Evolutionary conservation across 495 filamentous ascomycete genomes (phyloP).

Genomic region (Hyaloscypha finlandica): DNA sequence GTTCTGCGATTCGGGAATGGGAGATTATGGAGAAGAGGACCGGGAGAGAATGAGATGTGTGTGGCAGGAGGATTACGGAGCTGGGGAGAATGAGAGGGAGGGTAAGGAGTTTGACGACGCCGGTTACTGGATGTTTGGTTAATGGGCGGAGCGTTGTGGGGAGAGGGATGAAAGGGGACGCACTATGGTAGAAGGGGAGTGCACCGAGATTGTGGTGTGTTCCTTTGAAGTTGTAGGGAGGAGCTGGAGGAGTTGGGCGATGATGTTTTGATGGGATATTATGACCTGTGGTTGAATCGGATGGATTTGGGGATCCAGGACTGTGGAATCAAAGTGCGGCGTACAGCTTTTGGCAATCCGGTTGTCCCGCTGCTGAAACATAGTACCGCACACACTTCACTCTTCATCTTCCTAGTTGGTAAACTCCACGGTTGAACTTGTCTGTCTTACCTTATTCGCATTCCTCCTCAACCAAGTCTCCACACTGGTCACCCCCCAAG

Average conservation of each 20-base stretch:
- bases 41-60: not conserved
- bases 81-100: not conserved
- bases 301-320: conserved; percentile 52
- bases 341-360: conserved; percentile 40
- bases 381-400: conserved; percentile 56
- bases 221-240: conserved; percentile 37
- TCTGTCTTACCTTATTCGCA: not conserved
- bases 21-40: conserved; percentile 35
- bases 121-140: not conserved
- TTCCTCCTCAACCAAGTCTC: not conserved
- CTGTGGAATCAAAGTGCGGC: conserved; percentile 46
- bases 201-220: conserved; percentile 51
- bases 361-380: conserved; percentile 32
- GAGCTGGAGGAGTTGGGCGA: conserved; percentile 61
- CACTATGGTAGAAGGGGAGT: conserved; percentile 55
- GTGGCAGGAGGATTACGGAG: not conserved
- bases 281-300: conserved; percentile 48
- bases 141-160: not conserved
- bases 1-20: conserved; percentile 55
- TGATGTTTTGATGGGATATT: conserved; percentile 64
- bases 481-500: conserved; percentile 46
- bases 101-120: conserved; percentile 22
- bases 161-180: not conserved
- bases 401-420: conserved; percentile 51
- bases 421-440: conserved; percentile 42